These are phyloP conservation scores for Tillandsia fasciculata DNA, from an alignment of 176 grass and related monocot species.

Conservation along the genomic window DNA sequence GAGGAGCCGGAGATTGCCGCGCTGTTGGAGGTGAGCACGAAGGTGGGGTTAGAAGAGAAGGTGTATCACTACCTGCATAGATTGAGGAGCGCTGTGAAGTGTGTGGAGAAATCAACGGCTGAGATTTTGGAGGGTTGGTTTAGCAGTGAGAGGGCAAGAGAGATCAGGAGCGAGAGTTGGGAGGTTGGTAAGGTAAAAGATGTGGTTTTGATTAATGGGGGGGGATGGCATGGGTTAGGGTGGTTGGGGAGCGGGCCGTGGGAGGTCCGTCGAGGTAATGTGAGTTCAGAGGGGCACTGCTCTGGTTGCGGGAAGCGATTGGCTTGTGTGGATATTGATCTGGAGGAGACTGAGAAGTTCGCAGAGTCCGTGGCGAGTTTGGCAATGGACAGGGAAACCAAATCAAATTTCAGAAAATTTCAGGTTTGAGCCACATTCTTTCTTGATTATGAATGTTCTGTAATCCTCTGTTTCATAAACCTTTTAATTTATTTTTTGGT, in stretches of 20 bases:
- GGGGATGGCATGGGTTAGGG: slow-evolving; percentile 57
- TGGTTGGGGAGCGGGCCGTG: slow-evolving; percentile 51
- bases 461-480: too few species aligned
- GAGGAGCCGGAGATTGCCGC: slow-evolving; percentile 59
- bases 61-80: slow-evolving; percentile 78
- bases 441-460: not conserved
- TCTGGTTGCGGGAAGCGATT: slow-evolving; percentile 29
- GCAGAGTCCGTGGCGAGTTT: slow-evolving; percentile 60
- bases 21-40: slow-evolving; percentile 44
- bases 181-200: slow-evolving; percentile 27
- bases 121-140: slow-evolving; percentile 53
- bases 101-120: slow-evolving; percentile 22
- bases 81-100: slow-evolving; percentile 34
- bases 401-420: slow-evolving; percentile 70
- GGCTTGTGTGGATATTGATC: slow-evolving; percentile 47
- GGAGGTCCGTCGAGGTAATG: slow-evolving; percentile 37
- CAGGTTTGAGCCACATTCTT: slow-evolving; percentile 30
- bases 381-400: slow-evolving; percentile 70
- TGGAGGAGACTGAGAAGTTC: slow-evolving; percentile 41
- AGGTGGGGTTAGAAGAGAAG: slow-evolving; percentile 33
- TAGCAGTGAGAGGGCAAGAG: slow-evolving; percentile 12
- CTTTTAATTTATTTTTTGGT: too few species aligned
- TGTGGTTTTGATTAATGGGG: slow-evolving; percentile 48
- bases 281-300: slow-evolving; percentile 27
- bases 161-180: slow-evolving; percentile 16